Base-by-base conservation (phyloP, 768 basidiomycete species). In the Hysterangium stoloniferum region DNA sequence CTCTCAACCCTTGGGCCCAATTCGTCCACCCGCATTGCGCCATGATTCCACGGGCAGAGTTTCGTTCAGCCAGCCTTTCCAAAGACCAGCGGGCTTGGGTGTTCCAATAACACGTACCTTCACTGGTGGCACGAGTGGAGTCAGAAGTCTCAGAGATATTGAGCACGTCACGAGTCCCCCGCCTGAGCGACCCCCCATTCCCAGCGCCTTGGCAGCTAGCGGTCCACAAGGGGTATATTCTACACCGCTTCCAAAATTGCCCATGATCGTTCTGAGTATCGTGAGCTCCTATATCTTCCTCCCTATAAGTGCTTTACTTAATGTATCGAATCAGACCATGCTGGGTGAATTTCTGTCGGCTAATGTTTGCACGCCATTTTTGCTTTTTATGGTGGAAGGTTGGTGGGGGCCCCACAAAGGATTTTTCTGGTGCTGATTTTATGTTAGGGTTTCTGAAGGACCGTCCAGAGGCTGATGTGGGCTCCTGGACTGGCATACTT, bases 321-420 rank as follows among this genome's bases (percentile, higher is more conserved):
- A 45, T 28, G 17, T 32, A 31, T 19, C 15, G 22, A 19, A 32
- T n/a, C 52, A 93, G 91, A 86, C 86, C 4, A 86, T 96, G 84
- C 77, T 97, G 11, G 92, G 92, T 41, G 95, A 98, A 68, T 93
- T 98, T 63, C 68, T 97, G 36, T 88, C 83, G 4, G 94, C 96
- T 19, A 95, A 95, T 64, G 88, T 91, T 40, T 89, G 85, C 22
- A 89, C 83, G 28, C 94, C 93, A 6, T 96, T 95, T 64, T 66
- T 97, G 48, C 69, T 97, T 37, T 93, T 92, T 71, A 97, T 97
- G 93, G 90, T 96, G 48, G 86, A 86, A 77, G 82, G 89, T 68
- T 41, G 6, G 56, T 75, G 55, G 43, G 68, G 52, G 1, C 25
- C 13, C 20, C 29, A 27, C 24, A 34, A 45, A 36, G 47, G 28